Evolutionary conservation across 805 yeast species (phyloP).

Genomic region (Candida nanaspora): DNA sequence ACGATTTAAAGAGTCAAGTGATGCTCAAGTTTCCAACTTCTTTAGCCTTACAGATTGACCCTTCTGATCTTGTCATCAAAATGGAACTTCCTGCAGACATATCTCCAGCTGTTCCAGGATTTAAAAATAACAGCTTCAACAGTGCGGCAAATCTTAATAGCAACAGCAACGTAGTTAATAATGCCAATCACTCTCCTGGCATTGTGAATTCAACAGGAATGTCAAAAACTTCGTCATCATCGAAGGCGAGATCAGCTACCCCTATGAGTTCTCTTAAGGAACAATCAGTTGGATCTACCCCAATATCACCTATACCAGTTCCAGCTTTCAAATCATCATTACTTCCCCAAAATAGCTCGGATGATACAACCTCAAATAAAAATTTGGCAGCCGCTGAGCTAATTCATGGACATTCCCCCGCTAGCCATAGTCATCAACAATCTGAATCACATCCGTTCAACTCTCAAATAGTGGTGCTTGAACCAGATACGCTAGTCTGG

Average conservation of each 20-base stretch:
- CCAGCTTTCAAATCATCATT: conserved; percentile 16
- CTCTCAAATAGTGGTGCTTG: conserved; percentile 20
- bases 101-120: not conserved
- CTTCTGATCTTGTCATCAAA: conserved; percentile 52
- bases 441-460: not conserved
- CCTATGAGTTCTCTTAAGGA: not conserved
- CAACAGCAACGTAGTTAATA: too few relatives aligned
- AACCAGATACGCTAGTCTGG: conserved; percentile 61
- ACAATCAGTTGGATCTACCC: conserved; percentile 1
- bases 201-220: too few relatives aligned
- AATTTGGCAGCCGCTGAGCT: not conserved
- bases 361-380: not conserved
- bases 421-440: not conserved
- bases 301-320: conserved; percentile 23
- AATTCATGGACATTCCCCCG: not conserved
- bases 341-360: not conserved
- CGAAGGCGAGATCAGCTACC: not conserved
- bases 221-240: too few relatives aligned
- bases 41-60: conserved; percentile 52
- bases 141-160: not conserved
- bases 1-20: conserved; percentile 69
- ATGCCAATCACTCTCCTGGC: too few relatives aligned
- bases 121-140: not conserved
- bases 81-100: conserved; percentile 11
- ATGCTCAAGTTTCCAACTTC: conserved; percentile 62